Conservation (phyloP, 257 asterid genomes). For the Solanum ossicruentum region DNA sequence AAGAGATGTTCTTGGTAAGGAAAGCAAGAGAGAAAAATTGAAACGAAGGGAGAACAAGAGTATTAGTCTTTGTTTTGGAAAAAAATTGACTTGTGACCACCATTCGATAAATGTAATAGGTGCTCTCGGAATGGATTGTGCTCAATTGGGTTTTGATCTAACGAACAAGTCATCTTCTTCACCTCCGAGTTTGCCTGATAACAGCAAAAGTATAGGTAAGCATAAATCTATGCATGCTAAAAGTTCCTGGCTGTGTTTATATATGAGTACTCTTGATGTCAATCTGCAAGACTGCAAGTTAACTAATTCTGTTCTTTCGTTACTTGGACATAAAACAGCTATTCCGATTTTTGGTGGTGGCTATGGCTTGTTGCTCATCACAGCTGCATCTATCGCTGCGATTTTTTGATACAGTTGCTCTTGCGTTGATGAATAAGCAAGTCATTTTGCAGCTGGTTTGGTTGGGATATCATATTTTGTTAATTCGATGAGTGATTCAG, state of each 20-base stretch:
- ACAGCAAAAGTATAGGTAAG: conserved; percentile 23
- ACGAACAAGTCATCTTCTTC: conserved; percentile 22
- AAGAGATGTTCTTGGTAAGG: neutral
- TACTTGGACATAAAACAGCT: neutral
- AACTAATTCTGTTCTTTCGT: neutral
- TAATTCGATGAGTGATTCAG: neutral
- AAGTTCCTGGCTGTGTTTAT: neutral
- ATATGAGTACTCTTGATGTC: neutral
- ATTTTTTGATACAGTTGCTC: conserved; percentile 1
- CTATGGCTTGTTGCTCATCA: conserved; percentile 19
- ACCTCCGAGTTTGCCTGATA: conserved; percentile 10
- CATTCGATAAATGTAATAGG: conserved; percentile 18
- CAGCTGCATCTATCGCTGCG: conserved; percentile 19
- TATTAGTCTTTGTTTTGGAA: neutral
- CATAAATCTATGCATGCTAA: neutral
- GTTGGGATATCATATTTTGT: neutral
- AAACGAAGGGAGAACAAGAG: neutral
- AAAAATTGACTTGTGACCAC: neutral
- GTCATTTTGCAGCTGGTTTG: neutral
- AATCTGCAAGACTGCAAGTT: neutral
- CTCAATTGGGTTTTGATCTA: conserved; percentile 19
- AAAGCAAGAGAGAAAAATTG: neutral
- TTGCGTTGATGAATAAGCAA: neutral
- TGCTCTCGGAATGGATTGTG: conserved; percentile 48
- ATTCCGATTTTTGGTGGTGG: conserved; percentile 12